Base-by-base conservation (phyloP, 163 green algal genomes). In the Picocystis sp. region DNA sequence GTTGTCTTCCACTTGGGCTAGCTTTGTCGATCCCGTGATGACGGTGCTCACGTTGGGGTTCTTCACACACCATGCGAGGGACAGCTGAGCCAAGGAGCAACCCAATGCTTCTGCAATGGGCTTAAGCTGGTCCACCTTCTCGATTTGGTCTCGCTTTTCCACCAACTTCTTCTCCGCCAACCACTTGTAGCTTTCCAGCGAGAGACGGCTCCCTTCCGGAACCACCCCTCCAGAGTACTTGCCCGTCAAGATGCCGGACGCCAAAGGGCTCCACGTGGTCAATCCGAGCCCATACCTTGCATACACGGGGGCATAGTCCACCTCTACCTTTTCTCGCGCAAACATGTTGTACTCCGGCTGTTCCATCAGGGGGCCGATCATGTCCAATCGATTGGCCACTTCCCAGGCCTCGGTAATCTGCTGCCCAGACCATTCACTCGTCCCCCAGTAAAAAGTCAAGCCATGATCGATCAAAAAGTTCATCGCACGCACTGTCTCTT, bases 261-360 rank as follows among this genome's bases (percentile, higher is more conserved):
- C 74, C 44, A 93, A 68, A 1, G 82, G 82, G 43, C 49, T 73
- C 78, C 80, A 93, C 10, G 70, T 87, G 22, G 82, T 93, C 1
- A 81, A 60, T 1, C 83, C 83, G 50, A 79, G 52, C 13, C 78
- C 71, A 47, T 69, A 38, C 29, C 8, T 38, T 38, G 29, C 3
- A 8, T 38, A 38, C 5, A 38, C 29, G 8, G 29, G 29, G 29
- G 29, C 29, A 38, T 38, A 38, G 29, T 38, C 22, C 35, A 59
- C 45, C 43, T 69, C 45, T 6, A 87, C 82, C 62, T 80, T 76
- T 2, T 76, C 53, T 11, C 82, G 57, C 5, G 76, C 54, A 33
- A 93, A 75, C n/a, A 93, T 45, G 64, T 92, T 91, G 75, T 92
- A 92, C 65, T 92, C 65, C 0, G 79, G 75, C 69, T 92, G 82